A percentile compares a stretch with the other conserved stretches of the same genome.
Conservation (phyloP, 2,329 filamentous ascomycete genomes). For the Massarina eburnea region DNA sequence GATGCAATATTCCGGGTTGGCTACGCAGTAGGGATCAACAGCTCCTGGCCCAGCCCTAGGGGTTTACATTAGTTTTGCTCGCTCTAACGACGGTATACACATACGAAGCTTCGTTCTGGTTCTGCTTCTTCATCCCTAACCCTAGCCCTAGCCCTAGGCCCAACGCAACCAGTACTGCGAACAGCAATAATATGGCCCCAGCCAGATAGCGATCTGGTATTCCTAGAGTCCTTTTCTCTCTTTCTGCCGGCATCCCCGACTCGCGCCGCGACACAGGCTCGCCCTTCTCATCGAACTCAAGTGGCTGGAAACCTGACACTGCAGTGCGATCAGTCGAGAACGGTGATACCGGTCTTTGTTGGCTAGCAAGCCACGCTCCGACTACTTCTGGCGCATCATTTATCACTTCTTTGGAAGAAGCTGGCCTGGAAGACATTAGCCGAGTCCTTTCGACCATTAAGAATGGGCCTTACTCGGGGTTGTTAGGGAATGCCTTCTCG, state of each 20-base stretch:
- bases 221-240: slow-evolving; percentile 8
- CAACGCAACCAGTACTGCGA: slow-evolving; percentile 24
- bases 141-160: slow-evolving; percentile 42
- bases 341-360: slow-evolving; percentile 9
- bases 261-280: slow-evolving; percentile 7
- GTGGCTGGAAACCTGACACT: slow-evolving; percentile 14
- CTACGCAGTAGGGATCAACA: slow-evolving; percentile 27
- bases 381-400: slow-evolving; percentile 20
- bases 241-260: slow-evolving; percentile 7
- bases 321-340: slow-evolving; percentile 15
- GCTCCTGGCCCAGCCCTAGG: slow-evolving; percentile 5
- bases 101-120: slow-evolving; percentile 14
- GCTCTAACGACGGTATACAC: neutral
- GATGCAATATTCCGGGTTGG: slow-evolving; percentile 34
- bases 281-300: slow-evolving; percentile 14
- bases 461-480: no score
- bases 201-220: slow-evolving; percentile 10
- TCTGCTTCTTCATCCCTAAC: slow-evolving; percentile 26
- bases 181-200: slow-evolving; percentile 19
- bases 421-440: slow-evolving; percentile 10
- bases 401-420: slow-evolving; percentile 19
- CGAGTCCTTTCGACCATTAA: no score
- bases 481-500: no score
- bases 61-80: neutral
- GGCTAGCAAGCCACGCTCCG: slow-evolving; percentile 6